phyloP scores from a whole-genome alignment of 2,329 filamentous ascomycete genomes.

The Trichoderma pleuroti region DNA sequence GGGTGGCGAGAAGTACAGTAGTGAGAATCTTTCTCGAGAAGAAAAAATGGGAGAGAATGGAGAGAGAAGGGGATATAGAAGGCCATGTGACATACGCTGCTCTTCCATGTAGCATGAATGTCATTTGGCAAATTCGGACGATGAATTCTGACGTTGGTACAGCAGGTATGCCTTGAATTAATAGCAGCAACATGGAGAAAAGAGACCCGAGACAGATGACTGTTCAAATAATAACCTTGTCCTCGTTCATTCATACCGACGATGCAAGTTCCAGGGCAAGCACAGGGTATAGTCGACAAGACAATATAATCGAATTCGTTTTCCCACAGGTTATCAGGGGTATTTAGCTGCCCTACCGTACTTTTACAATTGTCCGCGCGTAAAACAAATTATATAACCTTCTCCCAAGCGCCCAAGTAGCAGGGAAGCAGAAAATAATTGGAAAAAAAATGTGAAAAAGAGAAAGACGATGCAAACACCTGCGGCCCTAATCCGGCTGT shows the following conservation, averaged over 20 bases:
- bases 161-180: background rate
- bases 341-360: slow-evolving; percentile 22
- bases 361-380: slow-evolving; percentile 12
- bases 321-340: slow-evolving; percentile 23
- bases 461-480: slow-evolving; percentile 5
- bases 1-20: background rate
- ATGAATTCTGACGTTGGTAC: background rate
- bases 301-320: slow-evolving; percentile 12
- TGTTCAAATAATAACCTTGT: background rate
- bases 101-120: background rate
- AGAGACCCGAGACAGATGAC: background rate
- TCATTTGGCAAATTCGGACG: background rate
- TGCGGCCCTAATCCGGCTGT: slow-evolving; percentile 15
- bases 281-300: background rate
- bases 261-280: background rate
- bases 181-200: background rate
- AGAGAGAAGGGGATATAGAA: background rate
- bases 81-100: background rate
- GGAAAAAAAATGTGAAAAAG: background rate
- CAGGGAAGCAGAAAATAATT: background rate
- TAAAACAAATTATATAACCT: slow-evolving; percentile 17
- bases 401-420: slow-evolving; percentile 30
- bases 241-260: background rate
- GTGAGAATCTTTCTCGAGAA: background rate
- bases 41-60: background rate